Evolutionary conservation across 768 basidiomycete species (phyloP), one percentile per base, ranked within the genome.

Genomic region (Cubamyces lactineus): DNA sequence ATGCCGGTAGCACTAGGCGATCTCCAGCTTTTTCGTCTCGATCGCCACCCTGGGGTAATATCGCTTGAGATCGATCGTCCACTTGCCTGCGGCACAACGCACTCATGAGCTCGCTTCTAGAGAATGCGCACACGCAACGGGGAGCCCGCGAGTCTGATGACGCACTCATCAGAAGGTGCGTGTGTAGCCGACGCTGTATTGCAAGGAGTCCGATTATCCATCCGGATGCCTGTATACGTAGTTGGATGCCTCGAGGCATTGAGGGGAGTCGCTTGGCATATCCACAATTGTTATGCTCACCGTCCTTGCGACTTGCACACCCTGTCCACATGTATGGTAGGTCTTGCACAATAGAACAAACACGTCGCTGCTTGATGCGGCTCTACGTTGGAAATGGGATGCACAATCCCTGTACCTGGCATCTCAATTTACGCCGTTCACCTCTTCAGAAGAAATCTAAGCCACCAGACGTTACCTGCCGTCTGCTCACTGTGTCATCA

Each of bases 41-140:
- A 53, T 53, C 23, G 23, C 41, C 24, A 28, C 16, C 5, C 41
- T 28, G 57, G 57, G 39, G 47, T 50, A 50, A 58, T 42, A 51
- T 59, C 57, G 57, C 57, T 16, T 40, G 49, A 49, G 45, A 41
- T 24, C 57, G 53, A 55, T 45, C 42, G 19, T 39, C n/a, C 17
- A 51, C 49, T 51, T 51, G 41, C 42, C 57, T 59, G 41, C 48
- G 41, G 49, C 49, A 28, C 19, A 6, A 9, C 57, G n/a, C 21
- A 8, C 28, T 39, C 21, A 7, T 23, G 28, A 19, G 49, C 30
- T 34, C 34, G 28, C 16, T 16, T 49, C 11, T 40, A 21, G 42
- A 30, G 17, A 17, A 23, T n/a, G 17, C 40, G n/a, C 48, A 49
- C 30, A 52, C 24, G 57, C 57, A 49, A 23, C 28, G 57, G 9